Base-by-base conservation (phyloP, 352 stramenopile species). In the Phytophthora ohioensis region DNA sequence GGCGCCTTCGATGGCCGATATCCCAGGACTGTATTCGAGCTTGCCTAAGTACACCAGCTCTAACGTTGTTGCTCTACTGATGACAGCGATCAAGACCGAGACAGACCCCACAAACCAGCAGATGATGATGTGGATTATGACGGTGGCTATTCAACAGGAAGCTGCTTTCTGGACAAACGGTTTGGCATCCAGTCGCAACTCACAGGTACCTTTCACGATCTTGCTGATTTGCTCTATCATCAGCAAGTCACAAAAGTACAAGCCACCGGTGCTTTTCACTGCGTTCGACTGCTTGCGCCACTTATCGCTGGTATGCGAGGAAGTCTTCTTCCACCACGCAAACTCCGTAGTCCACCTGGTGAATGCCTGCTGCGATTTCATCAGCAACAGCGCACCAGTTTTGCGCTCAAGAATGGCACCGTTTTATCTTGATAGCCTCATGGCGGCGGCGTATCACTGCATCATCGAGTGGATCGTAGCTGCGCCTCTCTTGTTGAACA, bases 101-200 rank as follows among this genome's bases (percentile, higher is more conserved):
- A 84, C 60, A 35, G 89, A 96, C 48, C 87, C 89, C 5, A 95
- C 89, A 11, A 96, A 96, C 67, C 87, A 94, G 69, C 89, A 96
- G 58, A 95, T 96, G 89, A 91, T 91, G 53, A 90, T 96, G 69
- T 96, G 89, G 89, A 80, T 94, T 53, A 75, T 96, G 52, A 92
- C 86, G 2, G 87, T 96, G 15, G 89, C 89, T 2, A 94, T 95
- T 49, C 87, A 95, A 59, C 86, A 96, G 68, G 89, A 96, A 65
- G 88, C 87, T n/a, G 82, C 82, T 34, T 93, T 91, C 55, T 96
- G 89, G 89, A 89, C 87, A 6, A 88, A 79, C 10, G 89, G 89
- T 1, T 62, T 95, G 17, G 83, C 87, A 11, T 96, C 89, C 12
- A 96, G 87, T 59, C 80, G 85, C 45, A 96, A 89, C 61, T 95